Percentiles rank a stretch among this genome's conserved stretches.
phyloP scores from a whole-genome alignment of 2,329 filamentous ascomycete species.

The Colletotrichum agaves region DNA sequence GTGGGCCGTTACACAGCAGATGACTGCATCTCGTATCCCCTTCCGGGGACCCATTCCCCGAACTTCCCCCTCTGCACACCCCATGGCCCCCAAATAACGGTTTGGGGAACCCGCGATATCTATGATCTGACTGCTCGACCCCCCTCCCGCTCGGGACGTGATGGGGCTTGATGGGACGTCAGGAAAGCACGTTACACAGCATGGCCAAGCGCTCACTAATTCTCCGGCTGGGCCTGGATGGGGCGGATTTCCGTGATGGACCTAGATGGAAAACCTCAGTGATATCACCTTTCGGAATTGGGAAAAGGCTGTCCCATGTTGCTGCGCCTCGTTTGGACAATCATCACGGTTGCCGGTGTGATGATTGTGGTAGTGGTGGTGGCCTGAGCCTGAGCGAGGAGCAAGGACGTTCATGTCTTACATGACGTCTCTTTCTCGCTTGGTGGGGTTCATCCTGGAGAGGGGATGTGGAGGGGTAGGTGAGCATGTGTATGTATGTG shows the following conservation, averaged over 20 bases:
- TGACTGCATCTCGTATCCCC: slow-evolving; percentile 29
- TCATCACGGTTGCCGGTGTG: slow-evolving; percentile 9
- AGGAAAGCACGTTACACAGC: slow-evolving; percentile 28
- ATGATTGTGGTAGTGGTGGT: not conserved
- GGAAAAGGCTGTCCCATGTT: slow-evolving; percentile 24
- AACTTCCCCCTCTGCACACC: not conserved
- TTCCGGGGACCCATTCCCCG: not conserved
- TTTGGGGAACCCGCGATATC: slow-evolving; percentile 30
- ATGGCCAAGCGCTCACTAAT: slow-evolving; percentile 30
- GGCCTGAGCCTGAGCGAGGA: not conserved
- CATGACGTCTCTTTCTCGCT: slow-evolving; percentile 24
- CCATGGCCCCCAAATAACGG: slow-evolving; percentile 1
- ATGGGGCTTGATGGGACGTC: not conserved
- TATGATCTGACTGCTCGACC: slow-evolving; percentile 1
- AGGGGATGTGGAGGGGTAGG: not conserved
- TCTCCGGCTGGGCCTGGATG: slow-evolving; percentile 20
- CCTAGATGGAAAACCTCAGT: not conserved
- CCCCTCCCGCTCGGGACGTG: not conserved
- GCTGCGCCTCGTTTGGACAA: slow-evolving; percentile 25
- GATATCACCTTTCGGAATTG: slow-evolving; percentile 8
- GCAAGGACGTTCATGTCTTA: slow-evolving; percentile 21
- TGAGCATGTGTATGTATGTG: not conserved
- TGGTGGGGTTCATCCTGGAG: not conserved
- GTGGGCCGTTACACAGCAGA: slow-evolving; percentile 34
- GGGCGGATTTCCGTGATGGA: too few species aligned